These are phyloP conservation scores for Trametes hirsuta DNA, from an alignment of 1,284 basidiomycete species.

Conservation along the genomic window DNA sequence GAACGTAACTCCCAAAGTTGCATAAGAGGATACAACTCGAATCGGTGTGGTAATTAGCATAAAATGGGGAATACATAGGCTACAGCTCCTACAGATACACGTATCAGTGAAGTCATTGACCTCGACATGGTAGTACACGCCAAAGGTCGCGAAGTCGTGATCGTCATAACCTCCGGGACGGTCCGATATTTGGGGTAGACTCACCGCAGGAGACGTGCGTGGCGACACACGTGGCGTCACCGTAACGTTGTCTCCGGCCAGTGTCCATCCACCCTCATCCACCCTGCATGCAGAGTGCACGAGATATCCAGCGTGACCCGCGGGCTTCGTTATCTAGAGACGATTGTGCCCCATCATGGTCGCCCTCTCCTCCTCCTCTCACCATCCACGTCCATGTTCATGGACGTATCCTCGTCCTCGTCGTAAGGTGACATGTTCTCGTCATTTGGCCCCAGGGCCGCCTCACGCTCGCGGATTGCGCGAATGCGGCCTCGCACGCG, in stretches of 20 bases:
- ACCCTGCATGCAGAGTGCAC: no score
- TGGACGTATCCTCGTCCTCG: neutral
- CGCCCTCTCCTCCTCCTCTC: neutral
- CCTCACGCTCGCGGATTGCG: conserved; percentile 16
- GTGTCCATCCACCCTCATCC: no score
- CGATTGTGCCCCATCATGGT: no score
- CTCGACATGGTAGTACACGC: neutral
- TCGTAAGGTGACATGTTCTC: conserved; percentile 8
- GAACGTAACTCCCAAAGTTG: no score
- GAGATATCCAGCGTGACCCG: no score
- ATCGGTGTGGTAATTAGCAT: neutral
- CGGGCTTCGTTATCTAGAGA: no score
- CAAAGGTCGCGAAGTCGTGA: neutral
- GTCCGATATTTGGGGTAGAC: neutral
- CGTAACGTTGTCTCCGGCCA: no score
- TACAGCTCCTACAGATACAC: conserved; percentile 5
- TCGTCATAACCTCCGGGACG: neutral
- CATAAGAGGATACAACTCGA: neutral
- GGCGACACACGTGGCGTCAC: no score
- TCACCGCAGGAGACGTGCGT: no score
- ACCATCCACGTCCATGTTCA: neutral
- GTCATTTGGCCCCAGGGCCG: neutral
- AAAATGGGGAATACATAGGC: neutral
- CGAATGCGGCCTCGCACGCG: conserved; percentile 21
- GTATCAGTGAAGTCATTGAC: neutral